Evolutionary conservation across 208 protist genomes (phyloP).

Genomic region (Trichomonas vaginalis): DNA sequence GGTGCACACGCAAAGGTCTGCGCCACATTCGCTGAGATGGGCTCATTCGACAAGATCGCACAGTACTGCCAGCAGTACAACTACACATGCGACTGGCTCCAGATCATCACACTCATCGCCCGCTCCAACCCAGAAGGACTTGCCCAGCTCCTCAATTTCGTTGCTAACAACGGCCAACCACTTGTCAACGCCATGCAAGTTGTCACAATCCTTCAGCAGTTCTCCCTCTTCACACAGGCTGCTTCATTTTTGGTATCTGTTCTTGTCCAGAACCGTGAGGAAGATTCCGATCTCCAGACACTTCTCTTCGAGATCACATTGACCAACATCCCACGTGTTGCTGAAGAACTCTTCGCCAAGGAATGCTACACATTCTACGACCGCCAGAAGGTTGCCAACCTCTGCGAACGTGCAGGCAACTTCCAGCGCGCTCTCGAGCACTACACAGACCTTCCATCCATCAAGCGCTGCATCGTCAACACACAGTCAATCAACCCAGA

Average conservation of each 20-base stretch:
- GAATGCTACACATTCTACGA: slow-evolving; percentile 88
- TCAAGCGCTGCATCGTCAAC: slow-evolving; percentile 77
- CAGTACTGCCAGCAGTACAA: slow-evolving; percentile 25
- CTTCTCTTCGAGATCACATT: slow-evolving; percentile 97
- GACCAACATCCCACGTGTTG: slow-evolving; percentile 63
- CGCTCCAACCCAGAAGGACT: slow-evolving; percentile 66
- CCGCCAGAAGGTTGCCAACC: slow-evolving; percentile 65
- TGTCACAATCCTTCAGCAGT: slow-evolving; percentile 32
- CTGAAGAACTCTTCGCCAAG: slow-evolving; percentile 84
- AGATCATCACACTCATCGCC: slow-evolving; percentile 48
- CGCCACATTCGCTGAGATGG: slow-evolving; percentile 29
- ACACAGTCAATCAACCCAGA: background rate
- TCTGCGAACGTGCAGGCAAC: slow-evolving; percentile 92
- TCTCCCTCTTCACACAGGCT: slow-evolving; percentile 77
- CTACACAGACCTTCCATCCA: slow-evolving; percentile 86
- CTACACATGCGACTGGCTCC: slow-evolving; percentile 18
- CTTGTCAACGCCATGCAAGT: slow-evolving; percentile 24
- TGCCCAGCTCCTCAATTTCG: slow-evolving; percentile 64
- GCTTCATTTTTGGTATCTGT: slow-evolving; percentile 90
- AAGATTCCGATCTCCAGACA: slow-evolving; percentile 74
- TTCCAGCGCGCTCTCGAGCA: slow-evolving; percentile 77
- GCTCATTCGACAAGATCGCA: slow-evolving; percentile 17
- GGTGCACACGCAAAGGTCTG: slow-evolving; percentile 68
- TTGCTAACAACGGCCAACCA: slow-evolving; percentile 46
- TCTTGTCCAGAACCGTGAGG: slow-evolving; percentile 58